Evolutionary conservation across 805 yeast species (phyloP), one percentile per base, ranked within the genome.

Genomic region (Scheffersomyces stipitis): DNA sequence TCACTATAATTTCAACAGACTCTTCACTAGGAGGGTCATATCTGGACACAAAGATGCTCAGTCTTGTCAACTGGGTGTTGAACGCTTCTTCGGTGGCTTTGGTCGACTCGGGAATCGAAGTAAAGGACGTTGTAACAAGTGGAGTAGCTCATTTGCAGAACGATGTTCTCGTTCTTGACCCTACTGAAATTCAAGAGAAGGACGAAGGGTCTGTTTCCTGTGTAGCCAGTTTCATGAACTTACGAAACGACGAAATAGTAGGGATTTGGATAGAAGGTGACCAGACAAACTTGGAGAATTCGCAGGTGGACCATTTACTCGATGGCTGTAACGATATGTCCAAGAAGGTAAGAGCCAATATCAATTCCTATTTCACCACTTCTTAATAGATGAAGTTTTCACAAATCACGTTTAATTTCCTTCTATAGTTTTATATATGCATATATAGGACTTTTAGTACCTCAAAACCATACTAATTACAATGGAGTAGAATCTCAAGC

Each of bases 31-130:
- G 20, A 22, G 42, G 39, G 5, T 26, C 28, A 5, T 46, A 52
- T 18, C 36, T 59, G 12, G 49, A 54, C 33, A 51, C 59, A 9
- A 53, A 56, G 6, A 50, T 70, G 33, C 50, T 67, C 30, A 66
- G 73, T 32, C 60, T 73, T 36, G 55, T 68, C 15, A 69, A 74
- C 16, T 76, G 81, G 64, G 64, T 81, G 3, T 69, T 78, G n/a
- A 81, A 80, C 45, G 73, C 80, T 26, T 73, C 86, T 0, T 77
- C 85, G 3, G 56, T 88, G 34, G 95, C 96, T 0, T 59, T 93
- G 38, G 80, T 86, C 0, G 93, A 93, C 59, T 83, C 96, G 0
- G 89, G 89, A 5, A 80, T 91, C 18, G 95, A 90, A 49, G 56
- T 88, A 18, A 69, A 76, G 37, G 95, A 90, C 52, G 65, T 89